Evolutionary conservation across 495 filamentous ascomycete genomes (phyloP), one percentile per base, ranked within the genome.

Genomic region (Gamarada debralockiae): DNA sequence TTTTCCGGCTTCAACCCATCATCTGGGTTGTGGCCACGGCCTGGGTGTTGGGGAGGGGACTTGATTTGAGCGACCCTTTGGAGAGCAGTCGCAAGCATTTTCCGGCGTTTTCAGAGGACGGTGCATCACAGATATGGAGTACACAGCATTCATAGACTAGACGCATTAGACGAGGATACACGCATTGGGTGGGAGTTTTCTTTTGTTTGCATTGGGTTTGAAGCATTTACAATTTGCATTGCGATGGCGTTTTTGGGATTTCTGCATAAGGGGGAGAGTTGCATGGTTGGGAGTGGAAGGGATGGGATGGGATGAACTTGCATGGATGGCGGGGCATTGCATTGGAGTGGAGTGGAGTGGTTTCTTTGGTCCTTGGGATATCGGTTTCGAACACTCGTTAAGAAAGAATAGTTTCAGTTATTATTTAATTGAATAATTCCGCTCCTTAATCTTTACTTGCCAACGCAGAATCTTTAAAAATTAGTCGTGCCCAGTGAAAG

Each of bases 401-500:
- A 7, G 37, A 15, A 15, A 15, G 18, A 15, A 39, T n/a, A 20
- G 4, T 39, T n/a, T 3, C 6, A 20, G 37, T 39, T 14, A 20
- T 39, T 39, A 39, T 14, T 20, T 39, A 39, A 20, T 15, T 7
- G 3, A 43, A 21, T 21, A 43, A 23, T 43, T 22, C 40, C 40
- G 22, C 15, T 43, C 40, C 9, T 44, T 46, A 13, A 12, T 18
- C 17, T 44, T 75, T 61, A 88, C 60, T 88, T 88, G 31, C 84
- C 84, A n/a, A 88, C 84, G 56, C 84, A 88, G 65, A 86, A 88
- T 57, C 73, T 79, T 50, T 54, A 31, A 52, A 13, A 20, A 27
- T 61, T 52, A 29, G 14, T 36, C 42, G 51, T 37, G 31, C 7
- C 17, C 18, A 27, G 23, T 49, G 29, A 29, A 23, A 43, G 18